Evolutionary conservation across 495 filamentous ascomycete genomes (phyloP), one percentile per base, ranked within the genome.

Genomic region (Opeltia flavorubescens): DNA sequence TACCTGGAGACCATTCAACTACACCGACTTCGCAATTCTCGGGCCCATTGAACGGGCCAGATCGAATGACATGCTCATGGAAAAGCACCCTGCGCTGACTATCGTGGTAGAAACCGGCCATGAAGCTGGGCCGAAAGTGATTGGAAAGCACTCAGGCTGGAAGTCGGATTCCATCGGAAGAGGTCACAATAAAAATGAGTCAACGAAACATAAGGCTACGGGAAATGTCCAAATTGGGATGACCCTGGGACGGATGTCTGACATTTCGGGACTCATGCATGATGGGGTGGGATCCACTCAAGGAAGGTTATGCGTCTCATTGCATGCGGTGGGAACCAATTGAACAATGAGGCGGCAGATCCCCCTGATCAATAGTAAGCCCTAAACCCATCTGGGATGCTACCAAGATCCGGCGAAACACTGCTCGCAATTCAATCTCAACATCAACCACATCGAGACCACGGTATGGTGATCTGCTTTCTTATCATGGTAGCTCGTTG

Each of bases 1-100:
- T 18, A 47, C 44, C 44, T 47, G 44, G 44, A 17, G 44, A 23
- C 44, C 44, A 47, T 41, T 47, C 44, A 43, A 47, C n/a, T 21
- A 47, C 6, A 18, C 42, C 44, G 8, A 47, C 28, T 18, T 8
- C 6, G 44, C 26, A 41, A 7, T 7, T 17, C 20, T 47, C 44
- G 6, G 44, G 29, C 30, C 30, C 44, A 23, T 13, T 7, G 12
- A 42, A 7, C 13, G 28, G 30, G 13, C 44, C 44, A 20, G 8
- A 8, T 20, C 8, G 8, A 9, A 8, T 9, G 18, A 8, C 8
- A 20, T 18, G 38, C 8, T 20, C 9, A 41, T 9, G 11, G 21
- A 9, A 41, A 8, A 11, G 11, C 8, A 9, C 21, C 8, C 8
- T 9, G 11, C 38, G 8, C 8, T 20, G 11, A 8, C 8, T 18